A percentile compares a stretch with the other conserved stretches of the same genome.
phyloP scores from a whole-genome alignment of 768 basidiomycete species.

The Suillus alpinus region DNA sequence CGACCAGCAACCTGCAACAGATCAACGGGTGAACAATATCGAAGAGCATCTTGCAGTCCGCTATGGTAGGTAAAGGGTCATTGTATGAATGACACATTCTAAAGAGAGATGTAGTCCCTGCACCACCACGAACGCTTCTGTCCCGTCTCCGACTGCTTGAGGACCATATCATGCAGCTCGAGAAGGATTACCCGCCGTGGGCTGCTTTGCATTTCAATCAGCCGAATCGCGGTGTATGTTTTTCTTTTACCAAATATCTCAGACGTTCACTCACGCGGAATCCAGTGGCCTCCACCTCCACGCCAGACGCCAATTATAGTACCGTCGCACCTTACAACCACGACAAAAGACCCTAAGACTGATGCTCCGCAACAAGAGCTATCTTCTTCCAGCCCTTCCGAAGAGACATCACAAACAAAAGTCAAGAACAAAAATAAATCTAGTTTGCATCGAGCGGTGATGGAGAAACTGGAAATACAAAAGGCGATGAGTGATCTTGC shows the following conservation, averaged over 20 bases:
- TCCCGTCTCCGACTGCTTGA: conserved; percentile 69
- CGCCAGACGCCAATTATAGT: conserved; percentile 77
- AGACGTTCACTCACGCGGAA: not conserved
- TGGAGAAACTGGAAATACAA: conserved; percentile 74
- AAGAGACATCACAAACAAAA: conserved; percentile 17
- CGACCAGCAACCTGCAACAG: conserved; percentile 54
- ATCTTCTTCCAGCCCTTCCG: conserved; percentile 3
- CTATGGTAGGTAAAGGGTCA: conserved; percentile 52
- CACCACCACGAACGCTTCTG: conserved; percentile 61
- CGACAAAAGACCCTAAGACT: conserved; percentile 5
- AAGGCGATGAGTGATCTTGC: conserved; percentile 58
- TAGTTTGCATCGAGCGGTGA: conserved; percentile 69
- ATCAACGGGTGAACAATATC: conserved; percentile 62
- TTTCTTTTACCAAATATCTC: not conserved
- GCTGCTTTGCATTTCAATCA: conserved; percentile 88
- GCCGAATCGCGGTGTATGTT: conserved; percentile 71
- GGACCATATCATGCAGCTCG: conserved; percentile 71
- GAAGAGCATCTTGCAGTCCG: conserved; percentile 72
- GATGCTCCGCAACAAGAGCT: conserved; percentile 17
- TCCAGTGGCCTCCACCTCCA: conserved; percentile 82
- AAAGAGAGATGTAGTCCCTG: conserved; percentile 52
- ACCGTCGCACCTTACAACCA: conserved; percentile 56
- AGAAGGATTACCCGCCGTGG: conserved; percentile 86
- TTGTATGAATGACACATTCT: not conserved
- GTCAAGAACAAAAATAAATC: conserved; percentile 46